phyloP scores from a whole-genome alignment of 106 monocot species.

The Agapanthus africanus region DNA sequence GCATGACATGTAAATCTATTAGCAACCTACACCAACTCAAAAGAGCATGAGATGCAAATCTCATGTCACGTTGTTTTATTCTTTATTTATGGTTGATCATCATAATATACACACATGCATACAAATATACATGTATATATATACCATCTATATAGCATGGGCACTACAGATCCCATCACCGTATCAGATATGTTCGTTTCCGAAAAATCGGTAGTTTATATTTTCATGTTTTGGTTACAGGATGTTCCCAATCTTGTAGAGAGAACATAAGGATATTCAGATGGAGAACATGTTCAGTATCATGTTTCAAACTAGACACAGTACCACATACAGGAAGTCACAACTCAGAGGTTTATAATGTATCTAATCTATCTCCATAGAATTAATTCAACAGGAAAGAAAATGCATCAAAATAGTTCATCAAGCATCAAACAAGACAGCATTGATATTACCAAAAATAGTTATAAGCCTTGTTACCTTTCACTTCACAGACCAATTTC shows the following conservation, averaged over 20 bases:
- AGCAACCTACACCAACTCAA: too few species aligned
- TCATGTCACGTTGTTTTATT: too few species aligned
- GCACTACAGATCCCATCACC: too few species aligned
- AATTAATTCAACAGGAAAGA: background rate
- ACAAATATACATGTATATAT: too few species aligned
- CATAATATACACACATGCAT: too few species aligned
- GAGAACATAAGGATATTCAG: background rate
- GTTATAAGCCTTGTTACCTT: slow-evolving; percentile 41
- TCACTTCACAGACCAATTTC: slow-evolving; percentile 73
- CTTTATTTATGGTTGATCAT: too few species aligned
- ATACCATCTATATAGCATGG: too few species aligned
- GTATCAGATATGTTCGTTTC: background rate
- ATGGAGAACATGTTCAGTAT: background rate
- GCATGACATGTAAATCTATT: too few species aligned
- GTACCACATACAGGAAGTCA: background rate
- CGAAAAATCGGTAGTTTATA: background rate
- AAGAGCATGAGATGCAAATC: too few species aligned
- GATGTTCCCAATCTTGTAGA: background rate
- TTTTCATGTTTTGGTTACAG: background rate
- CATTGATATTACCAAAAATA: background rate
- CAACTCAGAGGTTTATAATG: background rate
- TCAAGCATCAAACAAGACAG: background rate
- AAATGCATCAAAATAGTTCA: background rate
- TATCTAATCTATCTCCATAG: too few species aligned
- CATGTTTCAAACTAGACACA: background rate